phyloP scores from a whole-genome alignment of 768 basidiomycete genomes.

The Boletus barrowsii region DNA sequence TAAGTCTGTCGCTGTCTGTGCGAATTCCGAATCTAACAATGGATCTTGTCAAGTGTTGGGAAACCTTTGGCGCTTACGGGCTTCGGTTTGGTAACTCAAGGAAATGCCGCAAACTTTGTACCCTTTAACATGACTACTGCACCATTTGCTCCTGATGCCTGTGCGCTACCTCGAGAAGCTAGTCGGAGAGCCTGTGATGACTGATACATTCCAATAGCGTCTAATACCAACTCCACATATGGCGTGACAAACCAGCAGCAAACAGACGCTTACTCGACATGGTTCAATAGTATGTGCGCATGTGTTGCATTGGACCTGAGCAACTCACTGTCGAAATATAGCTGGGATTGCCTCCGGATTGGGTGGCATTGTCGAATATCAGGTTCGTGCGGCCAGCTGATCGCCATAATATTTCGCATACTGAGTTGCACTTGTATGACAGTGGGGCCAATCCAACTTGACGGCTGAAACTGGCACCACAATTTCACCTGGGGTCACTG shows the following conservation, averaged over 20 bases:
- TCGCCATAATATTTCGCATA: not conserved
- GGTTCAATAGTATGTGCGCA: conserved; percentile 44
- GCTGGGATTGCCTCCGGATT: conserved; percentile 40
- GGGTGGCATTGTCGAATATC: conserved; percentile 27
- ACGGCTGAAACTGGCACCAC: conserved; percentile 46
- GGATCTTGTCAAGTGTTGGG: conserved; percentile 36
- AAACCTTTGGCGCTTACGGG: conserved; percentile 54
- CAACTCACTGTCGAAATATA: conserved; percentile 18
- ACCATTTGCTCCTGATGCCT: conserved; percentile 38
- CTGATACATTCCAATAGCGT: conserved; percentile 11
- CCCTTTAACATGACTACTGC: conserved; percentile 55
- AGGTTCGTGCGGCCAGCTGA: conserved; percentile 18
- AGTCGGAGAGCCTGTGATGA: not conserved
- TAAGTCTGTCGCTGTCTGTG: conserved; percentile 27
- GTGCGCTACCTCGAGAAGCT: conserved; percentile 18
- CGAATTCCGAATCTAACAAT: conserved; percentile 4
- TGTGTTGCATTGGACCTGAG: not conserved
- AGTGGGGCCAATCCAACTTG: conserved; percentile 58
- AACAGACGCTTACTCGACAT: conserved; percentile 50
- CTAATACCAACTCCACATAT: conserved; percentile 32
- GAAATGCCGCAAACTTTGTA: conserved; percentile 51
- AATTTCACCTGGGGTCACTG: conserved; percentile 33
- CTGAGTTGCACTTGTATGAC: conserved; percentile 10
- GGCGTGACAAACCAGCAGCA: conserved; percentile 55
- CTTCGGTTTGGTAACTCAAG: conserved; percentile 62